Conservation (phyloP, 2,329 filamentous ascomycete genomes). For the Chaetomium olivaceum region DNA sequence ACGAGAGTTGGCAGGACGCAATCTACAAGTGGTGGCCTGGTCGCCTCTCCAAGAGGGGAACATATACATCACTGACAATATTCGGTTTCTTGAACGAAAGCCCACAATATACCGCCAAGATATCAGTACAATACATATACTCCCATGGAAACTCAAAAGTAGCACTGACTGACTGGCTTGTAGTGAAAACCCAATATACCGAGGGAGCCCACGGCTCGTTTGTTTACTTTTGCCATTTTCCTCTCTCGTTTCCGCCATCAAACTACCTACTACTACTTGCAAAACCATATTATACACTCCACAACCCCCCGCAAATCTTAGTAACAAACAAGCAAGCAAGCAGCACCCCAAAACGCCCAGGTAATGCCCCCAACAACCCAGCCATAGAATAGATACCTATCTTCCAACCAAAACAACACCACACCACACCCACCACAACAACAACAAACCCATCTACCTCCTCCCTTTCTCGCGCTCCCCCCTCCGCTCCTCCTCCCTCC, state of each 20-base stretch:
- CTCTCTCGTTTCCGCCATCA: background rate
- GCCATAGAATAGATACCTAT: too few species aligned
- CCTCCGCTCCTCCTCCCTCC: conserved; percentile 78
- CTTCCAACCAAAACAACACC: background rate
- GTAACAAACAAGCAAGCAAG: background rate
- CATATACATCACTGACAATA: background rate
- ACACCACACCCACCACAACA: too few species aligned
- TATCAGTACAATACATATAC: too few species aligned
- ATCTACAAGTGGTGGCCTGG: background rate
- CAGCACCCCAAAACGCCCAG: conserved; percentile 5
- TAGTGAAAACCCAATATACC: background rate
- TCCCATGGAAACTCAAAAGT: background rate
- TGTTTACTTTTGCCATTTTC: background rate
- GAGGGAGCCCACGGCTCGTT: background rate
- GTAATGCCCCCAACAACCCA: background rate
- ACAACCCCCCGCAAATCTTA: background rate
- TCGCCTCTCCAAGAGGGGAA: background rate
- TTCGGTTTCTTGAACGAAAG: too few species aligned
- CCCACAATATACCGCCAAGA: too few species aligned
- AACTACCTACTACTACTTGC: background rate
- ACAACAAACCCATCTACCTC: background rate
- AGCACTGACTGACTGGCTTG: background rate
- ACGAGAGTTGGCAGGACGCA: background rate
- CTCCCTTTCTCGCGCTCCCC: conserved; percentile 57
- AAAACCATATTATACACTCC: background rate